phyloP scores from a whole-genome alignment of 169 alveolate genomes.

The Besnoitia besnoiti region DNA sequence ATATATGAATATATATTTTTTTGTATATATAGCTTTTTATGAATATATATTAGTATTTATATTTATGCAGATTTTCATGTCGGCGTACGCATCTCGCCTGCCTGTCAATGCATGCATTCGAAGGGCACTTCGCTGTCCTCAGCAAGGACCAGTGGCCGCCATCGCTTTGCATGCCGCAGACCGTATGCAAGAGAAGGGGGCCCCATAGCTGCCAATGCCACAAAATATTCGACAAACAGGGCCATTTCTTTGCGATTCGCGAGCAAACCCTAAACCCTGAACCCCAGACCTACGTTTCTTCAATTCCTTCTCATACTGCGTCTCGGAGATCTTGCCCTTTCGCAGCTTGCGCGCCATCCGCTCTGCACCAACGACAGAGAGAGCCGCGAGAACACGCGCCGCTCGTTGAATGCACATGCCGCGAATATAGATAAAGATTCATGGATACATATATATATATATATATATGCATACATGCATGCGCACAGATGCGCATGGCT shows the following conservation, averaged over 20 bases:
- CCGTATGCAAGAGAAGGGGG: too few species aligned
- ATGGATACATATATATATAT: background rate
- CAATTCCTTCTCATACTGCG: background rate
- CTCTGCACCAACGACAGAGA: constrained; percentile 7
- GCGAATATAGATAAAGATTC: background rate
- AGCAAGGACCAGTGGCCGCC: background rate
- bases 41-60: background rate
- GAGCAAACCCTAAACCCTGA: too few species aligned
- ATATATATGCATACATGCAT: constrained; percentile 16
- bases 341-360: constrained; percentile 49
- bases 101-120: too few species aligned
- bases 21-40: background rate
- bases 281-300: constrained; percentile 37
- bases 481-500: too few species aligned
- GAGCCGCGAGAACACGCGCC: too few species aligned
- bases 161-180: constrained; percentile 6
- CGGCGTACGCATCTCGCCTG: too few species aligned
- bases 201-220: too few species aligned
- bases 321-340: constrained; percentile 18
- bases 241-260: too few species aligned
- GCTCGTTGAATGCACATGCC: too few species aligned
- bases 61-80: too few species aligned
- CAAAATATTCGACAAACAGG: too few species aligned
- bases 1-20: background rate
- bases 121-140: too few species aligned